These are phyloP conservation scores for Thelonectria rubi DNA, from an alignment of 2,329 filamentous ascomycete species.

Conservation along the genomic window DNA sequence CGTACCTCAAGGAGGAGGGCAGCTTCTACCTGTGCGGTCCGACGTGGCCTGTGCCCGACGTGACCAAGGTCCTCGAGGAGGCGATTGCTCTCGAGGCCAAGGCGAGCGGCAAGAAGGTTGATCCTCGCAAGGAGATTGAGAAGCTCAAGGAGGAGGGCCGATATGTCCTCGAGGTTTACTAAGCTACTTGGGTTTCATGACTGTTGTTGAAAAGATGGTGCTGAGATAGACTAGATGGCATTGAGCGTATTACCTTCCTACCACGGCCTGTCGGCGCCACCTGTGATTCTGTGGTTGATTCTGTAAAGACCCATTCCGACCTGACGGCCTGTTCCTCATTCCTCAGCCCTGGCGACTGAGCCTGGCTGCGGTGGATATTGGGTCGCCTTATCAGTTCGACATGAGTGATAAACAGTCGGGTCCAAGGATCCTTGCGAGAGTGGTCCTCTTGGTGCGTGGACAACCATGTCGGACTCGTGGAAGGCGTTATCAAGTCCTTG, in stretches of 20 bases:
- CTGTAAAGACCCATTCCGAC: too few species aligned
- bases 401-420: not conserved
- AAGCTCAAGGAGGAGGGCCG: slow-evolving; percentile 92
- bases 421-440: too few species aligned
- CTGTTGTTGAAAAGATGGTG: slow-evolving; percentile 31
- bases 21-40: slow-evolving; percentile 98
- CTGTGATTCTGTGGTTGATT: too few species aligned
- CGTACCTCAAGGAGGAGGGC: slow-evolving; percentile 87
- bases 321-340: not conserved
- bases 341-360: not conserved
- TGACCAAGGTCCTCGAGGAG: slow-evolving; percentile 92
- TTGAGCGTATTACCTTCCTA: slow-evolving; percentile 34
- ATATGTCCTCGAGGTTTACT: slow-evolving; percentile 98
- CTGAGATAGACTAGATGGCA: slow-evolving; percentile 35
- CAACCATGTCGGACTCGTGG: not conserved
- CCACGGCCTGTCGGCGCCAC: too few species aligned
- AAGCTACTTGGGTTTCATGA: slow-evolving; percentile 43
- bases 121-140: slow-evolving; percentile 91
- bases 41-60: slow-evolving; percentile 98
- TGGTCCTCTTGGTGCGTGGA: too few species aligned
- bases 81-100: slow-evolving; percentile 82
- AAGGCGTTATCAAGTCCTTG: not conserved
- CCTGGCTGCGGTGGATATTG: not conserved
- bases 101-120: slow-evolving; percentile 79
- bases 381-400: not conserved